Evolutionary conservation across 148 eudicot species (phyloP).

Genomic region (Vaccinium myrtillus): DNA sequence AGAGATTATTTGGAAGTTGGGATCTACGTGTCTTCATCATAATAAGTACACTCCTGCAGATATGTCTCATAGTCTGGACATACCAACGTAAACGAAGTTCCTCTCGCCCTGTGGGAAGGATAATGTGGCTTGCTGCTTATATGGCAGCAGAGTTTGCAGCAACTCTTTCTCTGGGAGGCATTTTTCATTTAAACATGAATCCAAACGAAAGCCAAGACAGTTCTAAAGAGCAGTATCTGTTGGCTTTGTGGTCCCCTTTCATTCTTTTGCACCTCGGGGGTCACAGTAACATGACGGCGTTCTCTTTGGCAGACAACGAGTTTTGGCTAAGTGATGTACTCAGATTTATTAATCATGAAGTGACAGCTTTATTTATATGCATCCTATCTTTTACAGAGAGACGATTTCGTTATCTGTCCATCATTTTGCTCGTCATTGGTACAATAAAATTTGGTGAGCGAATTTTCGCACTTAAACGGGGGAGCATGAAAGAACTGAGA

Average conservation of each 20-base stretch:
- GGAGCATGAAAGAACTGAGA: neutral
- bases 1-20: too few species aligned
- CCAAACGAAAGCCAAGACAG: neutral
- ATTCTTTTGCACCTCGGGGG: constrained; percentile 12
- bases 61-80: neutral
- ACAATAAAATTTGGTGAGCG: constrained; percentile 6
- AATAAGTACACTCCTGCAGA: neutral
- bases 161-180: neutral
- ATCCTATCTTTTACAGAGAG: neutral
- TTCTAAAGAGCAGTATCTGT: neutral
- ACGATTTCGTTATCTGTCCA: neutral
- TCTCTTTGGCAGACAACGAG: constrained; percentile 7
- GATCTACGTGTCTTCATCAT: constrained; percentile 5
- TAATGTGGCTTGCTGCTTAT: neutral
- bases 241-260: constrained; percentile 7
- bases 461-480: constrained; percentile 10
- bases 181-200: neutral
- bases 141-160: neutral
- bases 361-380: neutral
- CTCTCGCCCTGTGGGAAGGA: neutral
- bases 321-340: neutral
- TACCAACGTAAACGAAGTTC: neutral
- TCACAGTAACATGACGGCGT: neutral
- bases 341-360: neutral
- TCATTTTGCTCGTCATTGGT: neutral